phyloP scores from a whole-genome alignment of 2,329 filamentous ascomycete species.

The Calycina herbarum region DNA sequence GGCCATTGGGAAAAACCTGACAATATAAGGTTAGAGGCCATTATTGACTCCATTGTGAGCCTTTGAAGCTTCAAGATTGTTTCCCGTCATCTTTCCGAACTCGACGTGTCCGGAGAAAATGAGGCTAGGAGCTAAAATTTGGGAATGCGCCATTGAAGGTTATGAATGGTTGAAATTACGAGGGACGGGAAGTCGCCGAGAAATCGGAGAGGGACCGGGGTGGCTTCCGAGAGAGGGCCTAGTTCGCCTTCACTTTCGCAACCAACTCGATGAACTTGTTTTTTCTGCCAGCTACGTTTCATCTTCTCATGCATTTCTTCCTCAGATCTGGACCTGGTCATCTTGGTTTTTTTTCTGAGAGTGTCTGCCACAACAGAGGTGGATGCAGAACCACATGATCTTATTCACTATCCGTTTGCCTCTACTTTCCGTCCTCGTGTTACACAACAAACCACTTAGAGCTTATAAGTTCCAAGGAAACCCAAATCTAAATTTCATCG shows the following conservation, averaged over 20 bases:
- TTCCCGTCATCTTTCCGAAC: background rate
- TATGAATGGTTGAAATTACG: background rate
- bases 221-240: background rate
- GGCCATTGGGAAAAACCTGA: background rate
- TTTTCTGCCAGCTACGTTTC: no score
- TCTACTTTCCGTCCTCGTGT: background rate
- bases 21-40: background rate
- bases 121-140: background rate
- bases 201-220: background rate
- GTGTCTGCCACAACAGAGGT: background rate
- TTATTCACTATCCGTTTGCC: background rate
- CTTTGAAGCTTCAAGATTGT: background rate
- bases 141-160: background rate
- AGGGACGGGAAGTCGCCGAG: background rate
- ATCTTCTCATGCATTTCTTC: background rate
- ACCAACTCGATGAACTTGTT: background rate
- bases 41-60: background rate
- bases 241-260: background rate
- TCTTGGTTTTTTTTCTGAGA: background rate
- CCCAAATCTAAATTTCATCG: no score
- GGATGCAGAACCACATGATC: background rate
- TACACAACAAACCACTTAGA: no score
- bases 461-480: no score
- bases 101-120: background rate
- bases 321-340: background rate